Percentiles rank a stretch among this genome's conserved stretches.
phyloP scores from a whole-genome alignment of 2,329 filamentous ascomycete species.

The Leptographium wingfieldii region DNA sequence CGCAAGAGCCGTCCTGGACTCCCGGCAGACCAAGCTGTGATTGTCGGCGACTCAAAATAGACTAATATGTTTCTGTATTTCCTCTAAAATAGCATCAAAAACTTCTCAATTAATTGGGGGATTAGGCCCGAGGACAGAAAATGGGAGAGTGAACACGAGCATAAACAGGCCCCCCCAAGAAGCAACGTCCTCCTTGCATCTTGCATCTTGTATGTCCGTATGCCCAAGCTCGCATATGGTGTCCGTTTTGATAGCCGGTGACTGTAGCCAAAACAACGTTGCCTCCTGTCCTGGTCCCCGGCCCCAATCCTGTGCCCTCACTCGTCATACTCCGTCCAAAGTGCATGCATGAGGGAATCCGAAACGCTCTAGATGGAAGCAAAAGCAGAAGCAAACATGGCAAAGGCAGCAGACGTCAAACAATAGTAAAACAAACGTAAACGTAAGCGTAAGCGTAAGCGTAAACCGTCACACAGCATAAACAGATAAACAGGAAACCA shows the following conservation, averaged over 20 bases:
- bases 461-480: not conserved
- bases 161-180: not conserved
- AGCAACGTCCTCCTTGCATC: not conserved
- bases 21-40: not conserved
- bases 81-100: not conserved
- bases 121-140: not conserved
- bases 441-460: not conserved
- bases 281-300: constrained; percentile 1
- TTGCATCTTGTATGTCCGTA: not conserved
- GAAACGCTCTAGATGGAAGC: not conserved
- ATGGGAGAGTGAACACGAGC: not conserved
- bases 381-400: not conserved
- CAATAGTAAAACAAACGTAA: not conserved
- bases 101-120: not conserved
- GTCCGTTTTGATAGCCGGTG: not conserved
- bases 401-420: not conserved
- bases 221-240: too few relatives aligned
- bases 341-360: not conserved
- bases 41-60: too few relatives aligned
- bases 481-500: not conserved
- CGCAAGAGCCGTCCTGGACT: constrained; percentile 41
- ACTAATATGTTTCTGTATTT: not conserved
- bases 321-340: constrained; percentile 1
- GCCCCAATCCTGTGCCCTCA: not conserved
- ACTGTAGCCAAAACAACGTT: not conserved